Conservation (phyloP, 2,329 filamentous ascomycete species). For the Sphaerulina vaccinii region DNA sequence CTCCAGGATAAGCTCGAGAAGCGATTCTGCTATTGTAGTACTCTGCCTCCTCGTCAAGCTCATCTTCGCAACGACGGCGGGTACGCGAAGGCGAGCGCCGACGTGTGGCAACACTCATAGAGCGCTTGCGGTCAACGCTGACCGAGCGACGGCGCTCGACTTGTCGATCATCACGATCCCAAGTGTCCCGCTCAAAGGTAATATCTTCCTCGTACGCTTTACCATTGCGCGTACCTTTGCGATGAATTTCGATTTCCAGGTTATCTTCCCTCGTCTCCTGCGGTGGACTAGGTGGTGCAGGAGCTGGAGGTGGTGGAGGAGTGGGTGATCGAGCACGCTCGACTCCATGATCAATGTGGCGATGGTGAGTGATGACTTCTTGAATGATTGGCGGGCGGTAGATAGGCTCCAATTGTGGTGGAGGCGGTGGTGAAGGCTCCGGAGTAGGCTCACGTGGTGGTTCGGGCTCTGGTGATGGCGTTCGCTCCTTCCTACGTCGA, state of each 20-base stretch:
- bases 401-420: slow-evolving; percentile 61
- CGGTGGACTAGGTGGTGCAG: slow-evolving; percentile 46
- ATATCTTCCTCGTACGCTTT: slow-evolving; percentile 64
- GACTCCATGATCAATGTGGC: slow-evolving; percentile 75
- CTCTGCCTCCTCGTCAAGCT: slow-evolving; percentile 56
- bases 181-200: slow-evolving; percentile 58
- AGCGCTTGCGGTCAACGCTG: slow-evolving; percentile 25
- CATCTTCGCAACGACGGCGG: slow-evolving; percentile 53
- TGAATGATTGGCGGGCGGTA: slow-evolving; percentile 78
- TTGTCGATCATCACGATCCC: slow-evolving; percentile 37
- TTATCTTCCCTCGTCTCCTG: slow-evolving; percentile 44
- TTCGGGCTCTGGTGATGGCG: slow-evolving; percentile 32
- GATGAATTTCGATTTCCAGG: slow-evolving; percentile 57
- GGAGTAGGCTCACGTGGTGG: slow-evolving; percentile 54
- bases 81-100: slow-evolving; percentile 38
- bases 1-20: slow-evolving; percentile 68
- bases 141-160: slow-evolving; percentile 36
- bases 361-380: slow-evolving; percentile 85
- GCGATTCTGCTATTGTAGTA: slow-evolving; percentile 67
- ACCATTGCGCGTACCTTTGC: slow-evolving; percentile 49
- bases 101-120: slow-evolving; percentile 33
- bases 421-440: slow-evolving; percentile 45
- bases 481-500: slow-evolving; percentile 40
- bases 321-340: slow-evolving; percentile 49
- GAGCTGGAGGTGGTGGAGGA: slow-evolving; percentile 40